A percentile compares a stretch with the other conserved stretches of the same genome.
Evolutionary conservation across 768 basidiomycete species (phyloP).

Genomic region (Sarcomyxa edulis): DNA sequence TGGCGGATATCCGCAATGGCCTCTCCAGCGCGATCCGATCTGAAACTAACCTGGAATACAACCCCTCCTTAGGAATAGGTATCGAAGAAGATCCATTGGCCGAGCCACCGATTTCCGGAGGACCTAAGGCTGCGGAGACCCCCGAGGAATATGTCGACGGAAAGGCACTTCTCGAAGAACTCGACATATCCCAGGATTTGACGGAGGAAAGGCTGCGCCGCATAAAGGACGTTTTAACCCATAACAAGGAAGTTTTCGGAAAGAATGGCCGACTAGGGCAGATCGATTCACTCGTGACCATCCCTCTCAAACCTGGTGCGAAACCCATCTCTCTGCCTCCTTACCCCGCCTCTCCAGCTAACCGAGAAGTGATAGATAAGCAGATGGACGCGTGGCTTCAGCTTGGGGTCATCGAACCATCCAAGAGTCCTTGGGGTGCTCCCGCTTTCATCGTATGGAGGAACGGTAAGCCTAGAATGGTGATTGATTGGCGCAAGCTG

Average conservation of each 20-base stretch:
- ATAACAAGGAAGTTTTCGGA: slow-evolving; percentile 20
- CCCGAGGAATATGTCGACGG: slow-evolving; percentile 11
- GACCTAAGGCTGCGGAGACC: slow-evolving; percentile 16
- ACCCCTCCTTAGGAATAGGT: too few species aligned
- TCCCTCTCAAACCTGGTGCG: slow-evolving; percentile 17
- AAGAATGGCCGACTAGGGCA: slow-evolving; percentile 25
- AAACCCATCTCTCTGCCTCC: slow-evolving; percentile 21
- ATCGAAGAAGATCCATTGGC: too few species aligned
- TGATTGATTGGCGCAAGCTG: slow-evolving; percentile 19
- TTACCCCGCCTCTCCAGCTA: slow-evolving; percentile 20
- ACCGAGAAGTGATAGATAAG: slow-evolving; percentile 21
- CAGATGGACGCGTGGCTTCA: slow-evolving; percentile 26
- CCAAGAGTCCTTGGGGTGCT: slow-evolving; percentile 33
- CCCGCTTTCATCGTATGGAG: too few species aligned
- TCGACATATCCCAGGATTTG: slow-evolving; percentile 15
- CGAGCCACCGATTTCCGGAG: too few species aligned
- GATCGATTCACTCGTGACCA: slow-evolving; percentile 16
- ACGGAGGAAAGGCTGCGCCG: slow-evolving; percentile 2
- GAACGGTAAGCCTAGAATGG: slow-evolving; percentile 30
- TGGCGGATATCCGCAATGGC: slow-evolving; percentile 3
- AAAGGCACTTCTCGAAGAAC: slow-evolving; percentile 5
- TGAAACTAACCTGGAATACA: slow-evolving; percentile 2
- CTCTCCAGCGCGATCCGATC: neutral
- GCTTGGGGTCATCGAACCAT: slow-evolving; percentile 32
- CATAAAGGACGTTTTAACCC: slow-evolving; percentile 12